Evolutionary conservation across 2,329 filamentous ascomycete genomes (phyloP).

Genomic region (Meredithiella fracta): DNA sequence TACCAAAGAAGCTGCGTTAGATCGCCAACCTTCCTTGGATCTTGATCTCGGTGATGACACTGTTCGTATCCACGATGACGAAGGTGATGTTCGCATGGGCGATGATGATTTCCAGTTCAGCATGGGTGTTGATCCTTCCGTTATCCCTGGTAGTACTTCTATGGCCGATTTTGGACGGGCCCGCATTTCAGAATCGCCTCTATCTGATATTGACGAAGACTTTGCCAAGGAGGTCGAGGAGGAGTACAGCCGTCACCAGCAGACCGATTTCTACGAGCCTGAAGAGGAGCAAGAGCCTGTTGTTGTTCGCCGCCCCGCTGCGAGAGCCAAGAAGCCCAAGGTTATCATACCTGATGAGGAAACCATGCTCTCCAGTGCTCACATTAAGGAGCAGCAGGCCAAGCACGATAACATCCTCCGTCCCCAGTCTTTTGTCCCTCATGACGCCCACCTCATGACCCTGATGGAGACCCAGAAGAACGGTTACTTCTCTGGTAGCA

Average conservation of each 20-base stretch:
- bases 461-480: constrained; percentile 84
- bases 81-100: constrained; percentile 46
- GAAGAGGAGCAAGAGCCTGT: constrained; percentile 40
- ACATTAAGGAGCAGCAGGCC: constrained; percentile 74
- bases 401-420: constrained; percentile 78
- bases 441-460: constrained; percentile 71
- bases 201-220: constrained; percentile 53
- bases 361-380: constrained; percentile 57
- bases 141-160: constrained; percentile 29
- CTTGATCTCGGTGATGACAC: constrained; percentile 37
- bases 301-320: constrained; percentile 50
- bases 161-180: constrained; percentile 32
- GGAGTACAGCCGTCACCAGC: constrained; percentile 34
- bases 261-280: constrained; percentile 45
- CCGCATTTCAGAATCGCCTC: constrained; percentile 51
- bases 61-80: constrained; percentile 45
- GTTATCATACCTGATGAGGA: constrained; percentile 66
- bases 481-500: constrained; percentile 74
- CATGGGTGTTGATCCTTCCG: constrained; percentile 39
- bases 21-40: constrained; percentile 39
- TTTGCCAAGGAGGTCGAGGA: constrained; percentile 42
- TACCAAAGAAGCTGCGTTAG: constrained; percentile 33
- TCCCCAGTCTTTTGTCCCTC: constrained; percentile 65
- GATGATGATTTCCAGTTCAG: constrained; percentile 49
- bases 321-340: constrained; percentile 60